Evolutionary conservation across 2,329 filamentous ascomycete genomes (phyloP), one percentile per base, ranked within the genome.

Genomic region (Passalora sequoiae): DNA sequence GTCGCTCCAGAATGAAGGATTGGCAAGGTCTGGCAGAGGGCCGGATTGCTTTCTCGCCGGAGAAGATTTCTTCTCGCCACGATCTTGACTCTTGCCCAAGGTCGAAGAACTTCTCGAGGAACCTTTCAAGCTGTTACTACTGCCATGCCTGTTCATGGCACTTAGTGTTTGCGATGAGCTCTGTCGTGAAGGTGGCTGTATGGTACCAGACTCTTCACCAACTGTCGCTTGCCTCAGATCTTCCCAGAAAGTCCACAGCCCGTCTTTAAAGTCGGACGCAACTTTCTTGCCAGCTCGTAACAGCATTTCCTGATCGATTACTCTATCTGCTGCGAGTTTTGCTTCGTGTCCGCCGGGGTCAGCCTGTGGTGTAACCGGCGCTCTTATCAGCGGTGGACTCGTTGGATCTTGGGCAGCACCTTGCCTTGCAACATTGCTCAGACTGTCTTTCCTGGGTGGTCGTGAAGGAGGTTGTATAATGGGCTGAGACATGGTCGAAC

Each of bases 191-290:
- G 46, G 46, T n/a, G 47, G 43, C 48, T 66, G 64, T 24, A 68
- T 69, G 30, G 80, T 82, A 47, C 74, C 80, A 12, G 82, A 86
- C 69, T 98, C 92, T 42, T 98, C 92, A 17, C 92, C 92, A 5
- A 98, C 89, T 0, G 92, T 95, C 10, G 91, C 94, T 66, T 97
- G 92, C 54, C 89, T 78, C 36, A 98, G 80, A 61, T 98, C 92
- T 63, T 97, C 92, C 47, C 95, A 81, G 66, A 98, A 98, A 1
- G 87, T 95, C 80, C 86, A 89, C 37, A 98, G 70, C 2, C 92
- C 91, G 39, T 92, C 80, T 62, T 83, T 87, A 65, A 98, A 81
- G 66, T 96, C 92, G 47, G 86, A 84, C 12, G 89, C 86, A 66
- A 95, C 83, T 64, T 92, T 86, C 61, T 89, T 89, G 46, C 72